phyloP scores from a whole-genome alignment of 129 eudicot genomes.

The Pulicaria dysenterica region DNA sequence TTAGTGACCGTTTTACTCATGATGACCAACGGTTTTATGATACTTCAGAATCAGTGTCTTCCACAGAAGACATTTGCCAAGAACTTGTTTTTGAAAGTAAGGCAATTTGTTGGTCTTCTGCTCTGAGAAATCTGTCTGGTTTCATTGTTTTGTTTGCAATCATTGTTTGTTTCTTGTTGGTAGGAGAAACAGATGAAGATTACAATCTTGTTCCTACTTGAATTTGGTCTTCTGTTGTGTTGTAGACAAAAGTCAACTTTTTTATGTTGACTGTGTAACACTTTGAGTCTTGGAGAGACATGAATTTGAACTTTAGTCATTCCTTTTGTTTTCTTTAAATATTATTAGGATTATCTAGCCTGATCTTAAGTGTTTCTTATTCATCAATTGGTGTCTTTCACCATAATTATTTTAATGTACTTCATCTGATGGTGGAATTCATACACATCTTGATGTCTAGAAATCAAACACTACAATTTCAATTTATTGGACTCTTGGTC shows the following conservation, averaged over 20 bases:
- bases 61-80: slow-evolving; percentile 46
- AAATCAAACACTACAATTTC: too few relatives aligned
- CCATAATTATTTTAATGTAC: too few relatives aligned
- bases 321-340: not conserved
- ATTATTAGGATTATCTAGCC: not conserved
- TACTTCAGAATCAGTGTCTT: slow-evolving; percentile 66
- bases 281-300: slow-evolving; percentile 1
- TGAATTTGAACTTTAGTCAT: not conserved
- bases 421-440: too few relatives aligned
- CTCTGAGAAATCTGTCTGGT: slow-evolving; percentile 23
- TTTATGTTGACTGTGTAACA: not conserved
- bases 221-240: slow-evolving; percentile 22
- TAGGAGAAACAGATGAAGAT: slow-evolving; percentile 41
- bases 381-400: too few relatives aligned
- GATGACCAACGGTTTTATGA: slow-evolving; percentile 34
- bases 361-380: slow-evolving; percentile 1
- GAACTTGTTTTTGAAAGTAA: slow-evolving; percentile 30
- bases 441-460: too few relatives aligned
- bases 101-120: slow-evolving; percentile 11
- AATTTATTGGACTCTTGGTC: too few relatives aligned
- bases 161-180: slow-evolving; percentile 40
- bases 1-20: slow-evolving; percentile 17
- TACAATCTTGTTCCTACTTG: slow-evolving; percentile 66
- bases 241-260: not conserved
- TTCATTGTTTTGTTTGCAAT: slow-evolving; percentile 43